Evolutionary conservation across 179 eudicot species (phyloP).

Genomic region (Beta macrorhiza): DNA sequence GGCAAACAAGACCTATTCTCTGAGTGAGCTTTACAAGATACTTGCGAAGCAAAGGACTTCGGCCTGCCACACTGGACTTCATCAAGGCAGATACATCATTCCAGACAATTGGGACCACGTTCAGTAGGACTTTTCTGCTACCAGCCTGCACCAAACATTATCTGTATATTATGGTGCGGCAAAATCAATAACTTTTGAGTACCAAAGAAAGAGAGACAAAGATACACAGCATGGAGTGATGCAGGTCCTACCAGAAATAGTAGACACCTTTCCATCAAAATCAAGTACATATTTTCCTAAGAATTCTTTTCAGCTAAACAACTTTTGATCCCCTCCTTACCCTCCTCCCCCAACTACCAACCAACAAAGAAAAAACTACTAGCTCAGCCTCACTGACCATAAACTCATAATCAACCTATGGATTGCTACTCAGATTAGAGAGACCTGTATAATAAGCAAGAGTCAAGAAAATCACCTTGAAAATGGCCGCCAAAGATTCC

Average conservation of each 20-base stretch:
- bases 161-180: conserved; percentile 3
- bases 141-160: conserved; percentile 56
- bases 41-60: conserved; percentile 91
- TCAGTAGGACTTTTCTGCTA: conserved; percentile 57
- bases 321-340: conserved; percentile 1
- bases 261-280: background rate
- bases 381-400: background rate
- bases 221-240: background rate
- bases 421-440: background rate
- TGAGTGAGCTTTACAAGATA: conserved; percentile 82
- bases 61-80: conserved; percentile 64
- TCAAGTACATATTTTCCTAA: background rate
- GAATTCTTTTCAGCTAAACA: background rate
- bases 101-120: conserved; percentile 68
- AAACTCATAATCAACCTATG: no score
- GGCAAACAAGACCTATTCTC: conserved; percentile 75
- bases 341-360: background rate
- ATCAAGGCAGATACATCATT: conserved; percentile 68
- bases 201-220: background rate
- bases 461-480: conserved; percentile 57
- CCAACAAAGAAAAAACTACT: background rate
- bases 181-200: conserved; percentile 1
- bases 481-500: conserved; percentile 80
- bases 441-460: conserved; percentile 6
- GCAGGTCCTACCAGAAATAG: conserved; percentile 5